Base-by-base conservation (phyloP, 2,329 filamentous ascomycete species). In the Blastomyces emzantsi region DNA sequence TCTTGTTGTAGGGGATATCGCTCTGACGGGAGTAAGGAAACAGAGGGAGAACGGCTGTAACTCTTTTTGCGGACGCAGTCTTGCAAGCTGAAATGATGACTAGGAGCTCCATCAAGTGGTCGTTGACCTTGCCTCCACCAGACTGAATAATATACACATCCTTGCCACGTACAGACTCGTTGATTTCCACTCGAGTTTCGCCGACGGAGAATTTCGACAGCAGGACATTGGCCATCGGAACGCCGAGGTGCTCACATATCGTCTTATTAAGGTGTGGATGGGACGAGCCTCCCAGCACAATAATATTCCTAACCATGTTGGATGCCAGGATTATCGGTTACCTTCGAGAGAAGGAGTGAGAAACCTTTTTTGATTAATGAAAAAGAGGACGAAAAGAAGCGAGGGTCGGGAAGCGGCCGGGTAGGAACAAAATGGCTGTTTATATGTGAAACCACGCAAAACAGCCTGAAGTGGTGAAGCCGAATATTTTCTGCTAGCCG, bases 41-140 rank as follows among this genome's bases (percentile, higher is more conserved):
- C 62, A 97, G 83, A 49, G 94, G 94, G 58, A 97, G 86, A 57
- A 99, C 92, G 62, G 91, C 94, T 52, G 93, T 97, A 71, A 99
- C 92, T 71, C 91, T 85, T 76, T 90, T 91, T 39, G 94, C 94
- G 51, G 92, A 97, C 70, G 92, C 92, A 15, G 90, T 88, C 79
- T 96, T 96, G 85, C 94, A 97, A 66, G 94, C 94, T n/a, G 91
- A 96, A 71, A 97, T 93, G 80, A 94, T 96, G 79, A 97, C 97
- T 76, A 96, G 90, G 60, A 97, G 87, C 74, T 99, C 94, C 80
- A 99, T 89, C 68, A 99, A 86, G 78, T 96, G 87, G 78, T 99
- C 94, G 75, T 99, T 99, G 78, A 97, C 90, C 71, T 89, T 90
- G 67, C 91, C 92, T 70, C 90, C 92, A 70, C 91, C 92, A 52